Conservation (phyloP, 306 rosid genomes). For the Erythrophleum fordii region DNA sequence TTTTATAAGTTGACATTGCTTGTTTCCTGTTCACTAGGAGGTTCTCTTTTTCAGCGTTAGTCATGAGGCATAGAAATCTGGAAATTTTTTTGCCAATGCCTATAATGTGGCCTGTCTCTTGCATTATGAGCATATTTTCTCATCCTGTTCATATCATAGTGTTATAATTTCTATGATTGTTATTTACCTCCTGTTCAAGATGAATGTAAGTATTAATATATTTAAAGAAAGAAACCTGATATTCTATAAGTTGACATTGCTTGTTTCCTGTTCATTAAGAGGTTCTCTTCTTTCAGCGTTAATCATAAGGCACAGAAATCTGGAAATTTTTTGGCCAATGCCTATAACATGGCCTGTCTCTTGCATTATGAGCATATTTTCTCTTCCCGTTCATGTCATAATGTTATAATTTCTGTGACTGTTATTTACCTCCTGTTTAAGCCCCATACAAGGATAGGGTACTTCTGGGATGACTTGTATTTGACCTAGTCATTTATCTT, state of each 20-base stretch:
- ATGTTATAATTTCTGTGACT: not conserved
- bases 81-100: not conserved
- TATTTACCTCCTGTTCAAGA: not conserved
- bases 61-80: not conserved
- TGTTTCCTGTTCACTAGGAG: not conserved
- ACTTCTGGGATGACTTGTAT: not conserved
- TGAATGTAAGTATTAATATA: not conserved
- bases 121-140: not conserved
- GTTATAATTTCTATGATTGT: not conserved
- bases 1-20: not conserved
- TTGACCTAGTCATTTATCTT: slow-evolving; percentile 8
- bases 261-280: not conserved
- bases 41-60: not conserved
- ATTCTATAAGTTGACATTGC: not conserved
- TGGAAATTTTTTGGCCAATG: not conserved
- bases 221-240: not conserved
- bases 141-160: not conserved
- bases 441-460: not conserved
- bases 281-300: not conserved
- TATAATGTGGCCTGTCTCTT: not conserved
- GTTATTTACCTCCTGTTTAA: not conserved
- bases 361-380: not conserved
- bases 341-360: not conserved
- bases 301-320: not conserved
- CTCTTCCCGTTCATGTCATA: slow-evolving; percentile 5